These are phyloP conservation scores for Nasturtium officinale DNA, from an alignment of 345 rosid genomes.

Conservation along the genomic window DNA sequence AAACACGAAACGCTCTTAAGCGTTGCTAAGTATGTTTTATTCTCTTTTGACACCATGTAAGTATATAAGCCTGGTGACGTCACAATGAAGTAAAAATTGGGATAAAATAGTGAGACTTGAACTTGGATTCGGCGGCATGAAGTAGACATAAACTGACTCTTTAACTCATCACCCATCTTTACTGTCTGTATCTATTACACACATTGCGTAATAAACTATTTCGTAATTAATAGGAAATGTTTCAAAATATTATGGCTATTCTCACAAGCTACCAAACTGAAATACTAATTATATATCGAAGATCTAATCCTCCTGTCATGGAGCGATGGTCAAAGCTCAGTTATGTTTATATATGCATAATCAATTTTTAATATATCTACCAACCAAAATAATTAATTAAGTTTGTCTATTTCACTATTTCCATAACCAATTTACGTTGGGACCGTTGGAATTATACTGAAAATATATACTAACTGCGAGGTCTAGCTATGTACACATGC, in stretches of 20 bases:
- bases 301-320: constrained; percentile 13
- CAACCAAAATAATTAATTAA: background rate
- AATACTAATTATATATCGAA: background rate
- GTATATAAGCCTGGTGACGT: constrained; percentile 3
- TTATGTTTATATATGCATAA: background rate
- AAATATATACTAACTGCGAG: constrained; percentile 4
- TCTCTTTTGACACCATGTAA: background rate
- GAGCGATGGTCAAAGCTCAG: constrained; percentile 7
- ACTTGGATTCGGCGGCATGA: constrained; percentile 44
- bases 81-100: constrained; percentile 8
- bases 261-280: constrained; percentile 35
- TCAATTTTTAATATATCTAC: background rate
- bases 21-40: background rate
- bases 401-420: constrained; percentile 8
- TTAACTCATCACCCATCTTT: constrained; percentile 30
- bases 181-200: constrained; percentile 38
- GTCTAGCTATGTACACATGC: constrained; percentile 27
- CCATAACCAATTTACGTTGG: background rate
- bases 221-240: background rate
- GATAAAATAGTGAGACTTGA: constrained; percentile 13
- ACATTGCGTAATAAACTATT: constrained; percentile 37
- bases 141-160: constrained; percentile 43
- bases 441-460: background rate
- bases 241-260: constrained; percentile 4
- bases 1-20: background rate